Evolutionary conservation across 2,329 filamentous ascomycete species (phyloP), one percentile per base, ranked within the genome.

Genomic region (Cryphonectria japonica): DNA sequence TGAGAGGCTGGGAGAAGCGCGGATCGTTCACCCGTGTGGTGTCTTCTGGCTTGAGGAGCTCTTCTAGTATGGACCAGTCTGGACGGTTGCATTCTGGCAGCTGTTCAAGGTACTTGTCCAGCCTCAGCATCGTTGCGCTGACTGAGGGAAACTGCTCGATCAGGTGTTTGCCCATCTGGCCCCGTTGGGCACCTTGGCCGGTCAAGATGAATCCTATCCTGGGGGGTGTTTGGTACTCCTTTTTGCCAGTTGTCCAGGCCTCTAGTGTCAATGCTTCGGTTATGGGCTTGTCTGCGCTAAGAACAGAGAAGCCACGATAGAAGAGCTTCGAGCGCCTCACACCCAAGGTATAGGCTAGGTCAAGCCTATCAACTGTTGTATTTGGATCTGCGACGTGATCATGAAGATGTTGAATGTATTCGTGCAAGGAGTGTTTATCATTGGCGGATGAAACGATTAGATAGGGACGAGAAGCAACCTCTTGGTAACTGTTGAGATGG

Each of bases 161-260:
- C 22, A 69, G 68, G 6, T 69, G 61, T 11, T 37, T 32, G 26
- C 79, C 80, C 80, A 82, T 82, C 1, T 71, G 46, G 1, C 75
- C 69, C 76, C 76, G 78, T 66, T 81, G 78, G 0, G 78, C 78
- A 6, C 79, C 79, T 63, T 81, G 79, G 3, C 79, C 79, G 1
- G 79, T 80, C 69, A 80, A 80, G 29, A 80, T 73, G 3, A 69
- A 69, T 26, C 67, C 67, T 19, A 69, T 65, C 2, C 26, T 32
- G 3, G 67, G 67, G 4, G 37, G 61, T 65, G 19, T 9, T n/a
- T 14, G 60, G 65, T 9, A 43, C 50, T 50, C 16, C 57, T 8
- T 29, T 34, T 19, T 22, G 16, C n/a, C 60, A 3, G 60, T 65
- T 37, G 29, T 65, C 67, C 67, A 69, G 3, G 67, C 46, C 3